Conservation (phyloP, 106 monocot species). For the Acorus gramineus region DNA sequence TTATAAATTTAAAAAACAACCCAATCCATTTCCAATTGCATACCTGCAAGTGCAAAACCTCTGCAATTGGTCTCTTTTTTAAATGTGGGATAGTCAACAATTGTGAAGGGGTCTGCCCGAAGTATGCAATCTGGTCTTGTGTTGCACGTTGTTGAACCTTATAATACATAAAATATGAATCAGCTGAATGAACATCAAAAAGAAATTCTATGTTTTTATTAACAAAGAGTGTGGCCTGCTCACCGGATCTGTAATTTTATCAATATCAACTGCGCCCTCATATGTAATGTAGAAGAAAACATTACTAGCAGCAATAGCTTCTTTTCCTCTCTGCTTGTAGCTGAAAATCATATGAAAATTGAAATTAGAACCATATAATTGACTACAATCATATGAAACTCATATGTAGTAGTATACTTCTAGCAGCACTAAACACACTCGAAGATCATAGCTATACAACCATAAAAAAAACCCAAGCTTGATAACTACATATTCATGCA, state of each 20-base stretch:
- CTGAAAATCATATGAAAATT: slow-evolving; percentile 22
- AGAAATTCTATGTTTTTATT: too few species aligned
- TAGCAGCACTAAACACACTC: too few species aligned
- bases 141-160: slow-evolving; percentile 70
- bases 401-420: too few species aligned
- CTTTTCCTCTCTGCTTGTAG: slow-evolving; percentile 88
- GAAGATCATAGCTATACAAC: not conserved
- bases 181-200: too few species aligned
- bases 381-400: too few species aligned
- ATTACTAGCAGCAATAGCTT: slow-evolving; percentile 74
- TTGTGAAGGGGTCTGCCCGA: slow-evolving; percentile 93
- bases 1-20: not conserved
- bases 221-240: slow-evolving; percentile 7
- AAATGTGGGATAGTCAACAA: slow-evolving; percentile 68
- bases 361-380: too few species aligned
- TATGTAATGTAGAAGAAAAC: slow-evolving; percentile 87
- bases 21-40: not conserved
- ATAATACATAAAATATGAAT: slow-evolving; percentile 6
- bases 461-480: not conserved
- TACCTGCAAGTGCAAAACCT: slow-evolving; percentile 81
- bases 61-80: slow-evolving; percentile 53
- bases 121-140: slow-evolving; percentile 77
- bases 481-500: not conserved
- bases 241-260: slow-evolving; percentile 82
- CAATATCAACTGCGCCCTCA: slow-evolving; percentile 83